Conservation (phyloP, 768 basidiomycete genomes). For the Pisolithus albus region DNA sequence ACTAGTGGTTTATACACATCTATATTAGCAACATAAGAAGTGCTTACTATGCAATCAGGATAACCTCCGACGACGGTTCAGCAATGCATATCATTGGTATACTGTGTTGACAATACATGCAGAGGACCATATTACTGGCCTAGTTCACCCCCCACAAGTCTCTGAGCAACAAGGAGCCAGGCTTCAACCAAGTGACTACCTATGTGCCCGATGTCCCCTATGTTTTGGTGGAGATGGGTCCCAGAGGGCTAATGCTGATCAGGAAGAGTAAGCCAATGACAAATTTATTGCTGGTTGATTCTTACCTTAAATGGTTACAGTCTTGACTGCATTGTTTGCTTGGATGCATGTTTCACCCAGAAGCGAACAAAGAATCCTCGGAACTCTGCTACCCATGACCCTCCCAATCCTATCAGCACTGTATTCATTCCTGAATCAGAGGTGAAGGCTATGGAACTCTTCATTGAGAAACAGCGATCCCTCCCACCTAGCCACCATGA, state of each 20-base stretch:
- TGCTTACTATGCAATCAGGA: no score
- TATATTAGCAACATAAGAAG: no score
- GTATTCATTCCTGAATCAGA: constrained; percentile 12
- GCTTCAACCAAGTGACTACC: constrained; percentile 10
- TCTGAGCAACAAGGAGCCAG: not conserved
- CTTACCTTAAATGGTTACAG: no score
- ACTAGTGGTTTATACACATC: no score
- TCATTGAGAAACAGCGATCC: not conserved
- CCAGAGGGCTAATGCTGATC: not conserved
- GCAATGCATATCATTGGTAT: constrained; percentile 4
- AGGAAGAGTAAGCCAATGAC: no score
- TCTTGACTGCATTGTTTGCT: no score
- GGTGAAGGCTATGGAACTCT: constrained; percentile 13
- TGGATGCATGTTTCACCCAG: no score
- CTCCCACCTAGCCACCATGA: not conserved
- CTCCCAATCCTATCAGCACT: not conserved
- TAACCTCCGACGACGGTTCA: no score
- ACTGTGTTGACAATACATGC: not conserved
- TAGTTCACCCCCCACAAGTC: not conserved
- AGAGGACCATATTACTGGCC: constrained; percentile 21
- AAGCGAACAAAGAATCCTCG: no score
- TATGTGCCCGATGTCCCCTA: constrained; percentile 13
- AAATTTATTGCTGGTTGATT: no score
- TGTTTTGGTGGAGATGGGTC: constrained; percentile 10
- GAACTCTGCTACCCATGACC: not conserved